These are phyloP conservation scores for Magnusiomyces fungicola DNA, from an alignment of 1,139 yeast genomes.

Conservation along the genomic window DNA sequence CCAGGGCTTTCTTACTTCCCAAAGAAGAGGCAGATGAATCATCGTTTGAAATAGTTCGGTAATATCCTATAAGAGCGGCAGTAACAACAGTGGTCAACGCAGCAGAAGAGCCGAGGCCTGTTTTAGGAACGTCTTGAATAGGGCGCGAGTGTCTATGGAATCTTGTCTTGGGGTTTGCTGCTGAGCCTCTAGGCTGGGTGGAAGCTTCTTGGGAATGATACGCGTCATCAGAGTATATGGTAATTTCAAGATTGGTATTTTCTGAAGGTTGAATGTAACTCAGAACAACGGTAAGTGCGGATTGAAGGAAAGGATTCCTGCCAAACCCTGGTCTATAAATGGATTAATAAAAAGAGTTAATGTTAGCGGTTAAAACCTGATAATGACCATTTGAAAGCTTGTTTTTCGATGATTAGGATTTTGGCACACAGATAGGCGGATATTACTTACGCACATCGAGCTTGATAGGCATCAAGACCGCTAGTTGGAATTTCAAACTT, in stretches of 20 bases:
- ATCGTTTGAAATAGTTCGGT: conserved; percentile 23
- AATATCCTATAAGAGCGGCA: conserved; percentile 54
- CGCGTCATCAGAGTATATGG: conserved; percentile 77
- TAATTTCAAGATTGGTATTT: conserved; percentile 38
- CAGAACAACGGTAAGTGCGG: conserved; percentile 50
- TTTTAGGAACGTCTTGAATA: conserved; percentile 74
- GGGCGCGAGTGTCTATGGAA: conserved; percentile 55
- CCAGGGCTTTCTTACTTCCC: neutral
- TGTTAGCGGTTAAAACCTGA: no score
- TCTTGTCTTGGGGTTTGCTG: conserved; percentile 23
- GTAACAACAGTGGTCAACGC: conserved; percentile 80
- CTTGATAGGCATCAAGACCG: conserved; percentile 22
- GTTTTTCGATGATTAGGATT: no score
- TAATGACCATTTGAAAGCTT: no score
- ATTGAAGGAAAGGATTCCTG: conserved; percentile 69
- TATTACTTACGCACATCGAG: conserved; percentile 10
- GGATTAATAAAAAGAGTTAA: neutral
- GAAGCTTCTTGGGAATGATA: conserved; percentile 66
- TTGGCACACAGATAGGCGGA: no score
- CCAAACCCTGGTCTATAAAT: neutral
- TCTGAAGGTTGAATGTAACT: conserved; percentile 41
- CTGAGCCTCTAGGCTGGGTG: no score
- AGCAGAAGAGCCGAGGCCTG: conserved; percentile 95
- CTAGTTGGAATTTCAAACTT: conserved; percentile 35
- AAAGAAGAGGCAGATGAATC: neutral